Evolutionary conservation across 169 alveolate species (phyloP).

Genomic region (Plasmodium gaboni): DNA sequence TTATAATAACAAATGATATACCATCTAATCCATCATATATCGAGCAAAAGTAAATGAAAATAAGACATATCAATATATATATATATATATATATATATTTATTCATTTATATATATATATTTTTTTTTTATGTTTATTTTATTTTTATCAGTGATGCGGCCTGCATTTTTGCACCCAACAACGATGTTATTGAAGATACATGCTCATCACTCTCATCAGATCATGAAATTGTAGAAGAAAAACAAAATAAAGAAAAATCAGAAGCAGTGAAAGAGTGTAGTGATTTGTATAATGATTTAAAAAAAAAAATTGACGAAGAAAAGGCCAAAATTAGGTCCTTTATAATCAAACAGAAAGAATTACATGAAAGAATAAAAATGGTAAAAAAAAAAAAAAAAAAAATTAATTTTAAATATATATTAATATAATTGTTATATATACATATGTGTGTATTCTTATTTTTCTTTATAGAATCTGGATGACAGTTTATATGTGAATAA

Average conservation of each 20-base stretch:
- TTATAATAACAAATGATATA: constrained; percentile 13
- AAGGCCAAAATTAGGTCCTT: constrained; percentile 81
- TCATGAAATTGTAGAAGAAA: constrained; percentile 65
- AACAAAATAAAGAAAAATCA: constrained; percentile 38
- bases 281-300: constrained; percentile 76
- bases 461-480: constrained; percentile 22
- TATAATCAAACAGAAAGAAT: constrained; percentile 81
- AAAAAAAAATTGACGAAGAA: constrained; percentile 80
- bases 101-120: not conserved
- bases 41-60: constrained; percentile 41
- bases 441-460: not conserved
- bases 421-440: not conserved
- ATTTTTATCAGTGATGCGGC: constrained; percentile 43
- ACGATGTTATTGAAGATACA: constrained; percentile 67
- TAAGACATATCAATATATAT: not conserved
- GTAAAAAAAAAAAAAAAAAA: constrained; percentile 30
- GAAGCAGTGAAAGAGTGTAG: constrained; percentile 39
- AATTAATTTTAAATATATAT: not conserved
- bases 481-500: constrained; percentile 22
- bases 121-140: not conserved
- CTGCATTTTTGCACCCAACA: constrained; percentile 70
- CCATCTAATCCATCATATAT: constrained; percentile 46
- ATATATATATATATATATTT: not conserved
- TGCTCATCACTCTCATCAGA: constrained; percentile 73
- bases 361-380: constrained; percentile 75